Percentiles rank a stretch among this genome's conserved stretches.
Evolutionary conservation across 345 rosid species (phyloP).

Genomic region (Populus deltoides): DNA sequence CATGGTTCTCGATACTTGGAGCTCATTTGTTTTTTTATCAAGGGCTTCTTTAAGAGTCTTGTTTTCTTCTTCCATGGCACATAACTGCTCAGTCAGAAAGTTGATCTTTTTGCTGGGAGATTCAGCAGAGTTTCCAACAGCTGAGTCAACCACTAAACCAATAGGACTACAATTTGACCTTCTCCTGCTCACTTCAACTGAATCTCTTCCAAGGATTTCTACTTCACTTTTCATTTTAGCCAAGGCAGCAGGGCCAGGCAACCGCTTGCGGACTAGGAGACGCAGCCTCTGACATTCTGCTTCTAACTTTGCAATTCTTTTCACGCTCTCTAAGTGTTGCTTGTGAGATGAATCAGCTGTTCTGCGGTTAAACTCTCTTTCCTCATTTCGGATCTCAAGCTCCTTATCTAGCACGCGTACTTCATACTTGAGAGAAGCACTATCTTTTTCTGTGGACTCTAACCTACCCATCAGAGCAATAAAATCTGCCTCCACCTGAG

Average conservation of each 20-base stretch:
- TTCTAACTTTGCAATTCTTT: conserved; percentile 82
- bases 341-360: conserved; percentile 69
- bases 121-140: conserved; percentile 28
- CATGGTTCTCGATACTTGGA: conserved; percentile 65
- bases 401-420: conserved; percentile 83
- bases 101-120: conserved; percentile 38
- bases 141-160: conserved; percentile 28
- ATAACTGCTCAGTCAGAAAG: conserved; percentile 61
- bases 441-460: conserved; percentile 67
- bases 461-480: conserved; percentile 54
- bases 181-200: conserved; percentile 46
- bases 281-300: conserved; percentile 88
- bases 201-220: conserved; percentile 62
- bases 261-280: conserved; percentile 67
- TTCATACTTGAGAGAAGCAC: conserved; percentile 71
- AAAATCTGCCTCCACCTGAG: conserved; percentile 47
- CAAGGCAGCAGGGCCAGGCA: conserved; percentile 81
- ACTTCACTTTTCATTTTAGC: conserved; percentile 81
- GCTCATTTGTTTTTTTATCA: conserved; percentile 61
- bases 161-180: conserved; percentile 33
- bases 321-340: conserved; percentile 75
- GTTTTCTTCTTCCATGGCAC: conserved; percentile 73
- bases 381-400: conserved; percentile 84
- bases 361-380: conserved; percentile 78
- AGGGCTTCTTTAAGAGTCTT: conserved; percentile 69